Percentiles rank a stretch among this genome's conserved stretches.
phyloP scores from a whole-genome alignment of 1,284 basidiomycete species.

The Rhizopogon hawkerae region DNA sequence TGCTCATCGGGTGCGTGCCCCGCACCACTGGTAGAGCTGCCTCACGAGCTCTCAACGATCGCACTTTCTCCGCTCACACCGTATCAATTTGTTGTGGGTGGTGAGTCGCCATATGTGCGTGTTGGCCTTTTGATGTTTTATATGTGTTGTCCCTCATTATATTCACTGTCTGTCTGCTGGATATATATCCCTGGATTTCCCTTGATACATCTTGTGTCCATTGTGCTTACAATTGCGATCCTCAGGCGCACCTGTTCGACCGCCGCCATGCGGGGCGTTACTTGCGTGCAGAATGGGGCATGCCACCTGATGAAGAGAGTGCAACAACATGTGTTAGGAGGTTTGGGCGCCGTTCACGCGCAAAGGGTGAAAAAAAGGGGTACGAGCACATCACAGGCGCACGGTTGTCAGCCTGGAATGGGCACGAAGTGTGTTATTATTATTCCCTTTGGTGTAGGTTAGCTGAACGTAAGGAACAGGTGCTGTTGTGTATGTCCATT shows the following conservation, averaged over 20 bases:
- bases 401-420: slow-evolving; percentile 66
- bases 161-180: not conserved
- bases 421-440: slow-evolving; percentile 58
- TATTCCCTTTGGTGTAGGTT: not conserved
- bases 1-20: slow-evolving; percentile 54
- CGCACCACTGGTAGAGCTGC: slow-evolving; percentile 54
- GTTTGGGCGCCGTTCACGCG: slow-evolving; percentile 54
- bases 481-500: slow-evolving; percentile 22
- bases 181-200: not conserved
- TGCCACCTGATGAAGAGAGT: slow-evolving; percentile 38
- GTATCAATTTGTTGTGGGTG: slow-evolving; percentile 69
- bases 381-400: slow-evolving; percentile 72
- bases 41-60: slow-evolving; percentile 55
- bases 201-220: not conserved
- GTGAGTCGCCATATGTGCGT: slow-evolving; percentile 60
- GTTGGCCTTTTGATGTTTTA: not conserved
- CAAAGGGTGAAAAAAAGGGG: slow-evolving; percentile 28
- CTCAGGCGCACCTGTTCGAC: slow-evolving; percentile 82
- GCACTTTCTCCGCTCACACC: slow-evolving; percentile 64
- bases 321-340: slow-evolving; percentile 77
- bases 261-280: slow-evolving; percentile 67
- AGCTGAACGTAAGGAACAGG: slow-evolving; percentile 10
- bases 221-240: not conserved
- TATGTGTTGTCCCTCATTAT: slow-evolving; percentile 1
- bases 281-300: slow-evolving; percentile 67